Evolutionary conservation across 371 early-diverging fungal genomes (phyloP), one percentile per base, ranked within the genome.

Genomic region (Chytridium lagenaria): DNA sequence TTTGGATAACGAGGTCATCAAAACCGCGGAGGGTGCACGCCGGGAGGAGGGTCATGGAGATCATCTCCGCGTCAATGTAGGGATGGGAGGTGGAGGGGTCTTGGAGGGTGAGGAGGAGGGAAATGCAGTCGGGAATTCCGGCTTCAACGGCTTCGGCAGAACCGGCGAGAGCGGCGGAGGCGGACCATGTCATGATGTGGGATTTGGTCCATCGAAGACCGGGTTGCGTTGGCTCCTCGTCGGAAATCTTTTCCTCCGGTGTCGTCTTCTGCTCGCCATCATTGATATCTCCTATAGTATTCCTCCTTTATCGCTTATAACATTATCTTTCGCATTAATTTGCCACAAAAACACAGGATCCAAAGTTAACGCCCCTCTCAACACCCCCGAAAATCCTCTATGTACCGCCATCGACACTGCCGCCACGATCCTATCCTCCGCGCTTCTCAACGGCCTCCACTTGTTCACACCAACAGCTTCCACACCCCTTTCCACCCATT

Each of bases 101-200:
- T 16, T 55, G 10, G 10, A 55, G 55, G 7, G 5, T 28, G 16
- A 55, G 23, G 16, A 55, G 55, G 16, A 55, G 10, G 16, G 19
- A 16, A 28, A 55, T 55, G 26, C 55, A 55, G 55, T 10, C 55
- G 10, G 55, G 55, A 26, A 55, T 55, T 7, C 55, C 55, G 16
- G 55, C 5, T 16, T 16, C 55, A 26, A 55, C 26, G 16, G 55
- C 55, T 15, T 55, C 55, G 55, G 26, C 16, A 28, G 55, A 55
- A 7, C 55, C 55, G 26, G 55, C 10, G 26, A 55, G 55, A 5
- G 55, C 55, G 10, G 55, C 55, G 5, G 55, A 55, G 55, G 55
- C 55, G 55, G 55, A 15, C 55, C 55, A 55, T 16, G 55, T 55
- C 5, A 55, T 7, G 26, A 55, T 16, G 26, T 7, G 16, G 10